A percentile compares a stretch with the other conserved stretches of the same genome.
Conservation (phyloP, 1,284 basidiomycete genomes). For the Rhodotorula sp. region DNA sequence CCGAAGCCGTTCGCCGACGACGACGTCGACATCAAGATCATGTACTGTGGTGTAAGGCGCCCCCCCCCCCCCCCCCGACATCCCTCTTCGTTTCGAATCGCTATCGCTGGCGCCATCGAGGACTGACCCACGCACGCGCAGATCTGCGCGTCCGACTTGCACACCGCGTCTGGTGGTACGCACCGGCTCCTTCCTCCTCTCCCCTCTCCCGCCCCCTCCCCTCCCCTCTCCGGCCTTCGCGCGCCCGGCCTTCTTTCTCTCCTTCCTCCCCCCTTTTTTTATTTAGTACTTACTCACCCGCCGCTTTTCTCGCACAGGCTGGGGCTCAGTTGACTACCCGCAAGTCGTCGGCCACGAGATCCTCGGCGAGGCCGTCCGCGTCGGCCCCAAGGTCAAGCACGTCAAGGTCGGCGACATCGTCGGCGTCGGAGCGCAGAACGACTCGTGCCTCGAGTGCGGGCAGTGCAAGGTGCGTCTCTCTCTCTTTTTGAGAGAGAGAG, state of each 20-base stretch:
- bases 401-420: constrained; percentile 54
- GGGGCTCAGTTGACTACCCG: constrained; percentile 32
- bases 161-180: constrained; percentile 30
- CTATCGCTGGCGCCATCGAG: background rate
- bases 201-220: too few relatives aligned
- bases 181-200: background rate
- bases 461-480: constrained; percentile 47
- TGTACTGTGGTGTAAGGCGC: constrained; percentile 32
- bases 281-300: too few relatives aligned
- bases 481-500: too few relatives aligned
- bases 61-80: too few relatives aligned
- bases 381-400: constrained; percentile 48
- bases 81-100: background rate
- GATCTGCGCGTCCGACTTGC: constrained; percentile 35
- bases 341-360: constrained; percentile 54
- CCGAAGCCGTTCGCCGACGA: constrained; percentile 50
- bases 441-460: constrained; percentile 50
- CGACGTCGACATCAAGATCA: constrained; percentile 48
- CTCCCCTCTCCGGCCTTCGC: too few relatives aligned
- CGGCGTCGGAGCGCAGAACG: constrained; percentile 55
- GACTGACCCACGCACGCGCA: background rate
- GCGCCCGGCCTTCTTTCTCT: too few relatives aligned
- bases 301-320: constrained; percentile 6
- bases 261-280: background rate
- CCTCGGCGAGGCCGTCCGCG: constrained; percentile 51